Conservation (phyloP, 1,284 basidiomycete genomes). For the Sutorius eximius region DNA sequence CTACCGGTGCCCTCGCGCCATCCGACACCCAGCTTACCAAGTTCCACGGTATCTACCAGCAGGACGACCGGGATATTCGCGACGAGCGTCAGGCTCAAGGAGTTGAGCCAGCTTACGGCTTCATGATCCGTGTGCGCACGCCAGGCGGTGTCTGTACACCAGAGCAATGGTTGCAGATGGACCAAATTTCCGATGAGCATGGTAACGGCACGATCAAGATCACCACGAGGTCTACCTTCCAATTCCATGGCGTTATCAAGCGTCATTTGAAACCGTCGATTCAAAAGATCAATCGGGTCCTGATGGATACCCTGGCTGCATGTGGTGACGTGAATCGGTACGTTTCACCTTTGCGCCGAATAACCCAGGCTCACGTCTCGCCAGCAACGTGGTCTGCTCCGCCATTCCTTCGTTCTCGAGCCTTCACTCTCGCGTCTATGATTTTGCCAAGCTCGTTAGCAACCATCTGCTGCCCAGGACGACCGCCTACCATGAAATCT, state of each 20-base stretch:
- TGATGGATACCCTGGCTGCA: conserved; percentile 96
- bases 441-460: conserved; percentile 86
- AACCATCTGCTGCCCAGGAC: conserved; percentile 89
- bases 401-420: conserved; percentile 87
- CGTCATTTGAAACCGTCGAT: conserved; percentile 94
- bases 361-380: conserved; percentile 5
- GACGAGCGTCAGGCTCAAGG: conserved; percentile 94
- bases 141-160: conserved; percentile 94
- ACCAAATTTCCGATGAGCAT: conserved; percentile 94
- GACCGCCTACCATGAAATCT: conserved; percentile 97
- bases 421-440: conserved; percentile 82
- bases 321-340: conserved; percentile 97
- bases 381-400: conserved; percentile 89
- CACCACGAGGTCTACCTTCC: conserved; percentile 98
- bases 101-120: conserved; percentile 93
- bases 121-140: conserved; percentile 98
- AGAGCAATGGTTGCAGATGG: conserved; percentile 93
- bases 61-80: conserved; percentile 97
- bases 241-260: conserved; percentile 99
- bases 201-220: conserved; percentile 96
- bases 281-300: conserved; percentile 89
- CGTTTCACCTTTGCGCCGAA: conserved; percentile 21
- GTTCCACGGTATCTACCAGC: conserved; percentile 98
- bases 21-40: conserved; percentile 96
- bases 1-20: conserved; percentile 87